Percentiles rank a stretch among this genome's conserved stretches.
Conservation (phyloP, 1,284 basidiomycete species). For the Ustilago xerochloae region DNA sequence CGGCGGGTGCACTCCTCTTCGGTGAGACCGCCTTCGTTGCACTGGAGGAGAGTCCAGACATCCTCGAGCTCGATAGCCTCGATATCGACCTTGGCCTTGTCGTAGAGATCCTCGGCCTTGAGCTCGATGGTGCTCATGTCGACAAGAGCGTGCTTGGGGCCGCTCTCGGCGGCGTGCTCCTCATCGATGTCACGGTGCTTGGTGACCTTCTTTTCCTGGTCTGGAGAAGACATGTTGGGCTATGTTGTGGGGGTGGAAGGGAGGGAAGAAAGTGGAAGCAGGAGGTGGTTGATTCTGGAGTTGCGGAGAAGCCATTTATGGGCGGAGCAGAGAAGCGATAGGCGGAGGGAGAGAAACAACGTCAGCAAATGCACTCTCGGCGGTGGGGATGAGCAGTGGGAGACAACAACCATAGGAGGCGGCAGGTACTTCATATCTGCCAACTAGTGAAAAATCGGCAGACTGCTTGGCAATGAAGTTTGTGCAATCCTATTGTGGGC, state of each 20-base stretch:
- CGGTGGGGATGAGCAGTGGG: conserved; percentile 9
- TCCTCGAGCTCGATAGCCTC: conserved; percentile 97
- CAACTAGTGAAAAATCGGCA: neutral
- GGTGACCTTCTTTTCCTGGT: conserved; percentile 52
- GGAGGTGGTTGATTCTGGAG: conserved; percentile 9
- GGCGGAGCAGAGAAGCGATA: neutral
- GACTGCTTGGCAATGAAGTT: conserved; percentile 12
- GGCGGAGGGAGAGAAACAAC: neutral
- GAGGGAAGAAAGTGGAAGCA: conserved; percentile 6
- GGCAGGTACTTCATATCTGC: conserved; percentile 8
- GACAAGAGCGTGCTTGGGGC: conserved; percentile 67
- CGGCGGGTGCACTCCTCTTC: conserved; percentile 82
- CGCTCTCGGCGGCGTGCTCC: conserved; percentile 49
- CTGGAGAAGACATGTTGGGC: conserved; percentile 42
- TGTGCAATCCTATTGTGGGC: neutral
- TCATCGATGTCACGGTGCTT: conserved; percentile 57
- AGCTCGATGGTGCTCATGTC: conserved; percentile 77
- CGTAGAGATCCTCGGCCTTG: conserved; percentile 92
- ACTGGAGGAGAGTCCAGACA: conserved; percentile 95
- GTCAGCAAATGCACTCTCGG: conserved; percentile 8
- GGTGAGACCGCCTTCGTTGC: conserved; percentile 80
- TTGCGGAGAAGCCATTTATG: conserved; percentile 5
- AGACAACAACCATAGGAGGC: neutral
- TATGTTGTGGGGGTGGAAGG: neutral
- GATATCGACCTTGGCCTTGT: conserved; percentile 98